Conservation (phyloP, 208 protist genomes). For the Leptomonas seymouri region DNA sequence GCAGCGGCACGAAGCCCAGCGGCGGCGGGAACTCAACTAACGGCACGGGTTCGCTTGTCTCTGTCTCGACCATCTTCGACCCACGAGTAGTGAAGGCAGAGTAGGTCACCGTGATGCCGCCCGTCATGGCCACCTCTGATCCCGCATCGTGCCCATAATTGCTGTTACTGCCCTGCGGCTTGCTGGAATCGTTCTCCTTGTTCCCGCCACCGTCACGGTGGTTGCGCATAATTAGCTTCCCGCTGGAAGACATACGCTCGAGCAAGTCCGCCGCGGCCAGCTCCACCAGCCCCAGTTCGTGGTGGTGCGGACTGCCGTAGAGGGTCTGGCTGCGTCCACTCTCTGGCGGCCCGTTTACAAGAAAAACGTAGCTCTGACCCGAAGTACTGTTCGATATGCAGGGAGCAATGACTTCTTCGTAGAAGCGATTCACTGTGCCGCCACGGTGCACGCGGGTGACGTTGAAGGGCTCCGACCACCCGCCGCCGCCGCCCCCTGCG, state of each 20-base stretch:
- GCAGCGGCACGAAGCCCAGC: conserved; percentile 65
- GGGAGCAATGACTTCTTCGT: conserved; percentile 78
- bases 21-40: conserved; percentile 82
- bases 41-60: conserved; percentile 53
- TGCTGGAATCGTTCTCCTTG: conserved; percentile 16
- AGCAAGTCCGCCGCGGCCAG: conserved; percentile 76
- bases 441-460: conserved; percentile 84
- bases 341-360: conserved; percentile 72
- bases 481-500: too few species aligned
- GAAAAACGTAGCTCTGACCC: conserved; percentile 86
- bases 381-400: conserved; percentile 78
- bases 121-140: conserved; percentile 27
- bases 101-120: conserved; percentile 73
- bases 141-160: conserved; percentile 13
- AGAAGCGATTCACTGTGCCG: conserved; percentile 65
- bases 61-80: conserved; percentile 60
- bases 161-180: conserved; percentile 8
- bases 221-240: conserved; percentile 39
- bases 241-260: conserved; percentile 41
- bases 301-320: conserved; percentile 85
- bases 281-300: conserved; percentile 81
- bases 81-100: conserved; percentile 79
- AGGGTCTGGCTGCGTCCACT: conserved; percentile 88
- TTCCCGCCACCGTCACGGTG: conserved; percentile 30
- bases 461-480: conserved; percentile 66